Evolutionary conservation across 2,329 filamentous ascomycete genomes (phyloP), one percentile per base, ranked within the genome.

Genomic region (Fusarium pseudoanthophilum): DNA sequence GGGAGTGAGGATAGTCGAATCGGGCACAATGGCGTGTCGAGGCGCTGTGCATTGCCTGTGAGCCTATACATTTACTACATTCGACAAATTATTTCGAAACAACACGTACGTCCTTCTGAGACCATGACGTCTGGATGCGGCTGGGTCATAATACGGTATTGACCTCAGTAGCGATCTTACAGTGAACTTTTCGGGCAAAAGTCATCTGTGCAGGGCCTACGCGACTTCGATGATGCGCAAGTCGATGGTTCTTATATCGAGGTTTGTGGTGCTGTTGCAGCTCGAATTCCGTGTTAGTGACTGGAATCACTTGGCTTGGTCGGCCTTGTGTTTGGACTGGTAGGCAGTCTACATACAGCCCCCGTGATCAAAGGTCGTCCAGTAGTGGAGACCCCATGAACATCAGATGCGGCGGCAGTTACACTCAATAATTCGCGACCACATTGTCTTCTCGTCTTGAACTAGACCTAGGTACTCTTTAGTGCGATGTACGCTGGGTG

Each of bases 51-150:
- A 30, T 30, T 28, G 37, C 36, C 46, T 56, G 68, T 78, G 48
- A 79, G 77, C 42, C 30, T 45, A 37, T 46, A 53, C 32, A 53
- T 48, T 48, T 28, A 43, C 30, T 32, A 40, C 26, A 26, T 14
- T 36, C 26, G 26, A 36, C 26, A 24, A 24, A 48, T 37, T 28
- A 45, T 56, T 53, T 59, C 32, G 49, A 37, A 64, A 64, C 55
- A 68, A 59, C 43, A 78, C 79, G 55, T 77, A 80, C 79, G 69
- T 64, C 75, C 63, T 66, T 73, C 71, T 51, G 74, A 71, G 63
- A 78, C 71, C 78, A 80, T 80, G 71, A 74, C 76, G 71, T 71
- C 48, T 61, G 60, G 67, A 66, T 67, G 61, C 62, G 55, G 75
- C 64, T 65, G 64, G 70, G 48, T 57, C 73, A 71, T 60, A 59